Percentiles rank a stretch among this genome's conserved stretches.
These are phyloP conservation scores for Arthroderma sp. DNA, from an alignment of 2,329 filamentous ascomycete genomes.

Conservation along the genomic window DNA sequence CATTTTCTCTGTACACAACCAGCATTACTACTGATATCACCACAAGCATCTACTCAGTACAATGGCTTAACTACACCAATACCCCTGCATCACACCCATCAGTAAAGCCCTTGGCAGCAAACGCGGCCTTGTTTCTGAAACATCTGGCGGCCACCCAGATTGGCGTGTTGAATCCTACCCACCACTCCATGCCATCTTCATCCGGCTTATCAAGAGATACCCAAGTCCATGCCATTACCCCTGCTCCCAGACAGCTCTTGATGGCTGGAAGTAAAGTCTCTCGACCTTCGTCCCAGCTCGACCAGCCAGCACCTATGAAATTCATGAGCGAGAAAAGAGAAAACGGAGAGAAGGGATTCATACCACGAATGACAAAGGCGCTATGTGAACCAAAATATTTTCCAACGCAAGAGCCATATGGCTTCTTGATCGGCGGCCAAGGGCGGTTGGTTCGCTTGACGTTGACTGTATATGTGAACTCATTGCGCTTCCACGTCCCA, in stretches of 20 bases:
- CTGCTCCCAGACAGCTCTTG: constrained; percentile 16
- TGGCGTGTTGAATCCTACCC: constrained; percentile 17
- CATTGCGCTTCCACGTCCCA: constrained; percentile 20
- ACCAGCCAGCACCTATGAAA: constrained; percentile 19
- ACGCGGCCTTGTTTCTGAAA: constrained; percentile 18
- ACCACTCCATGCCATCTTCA: constrained; percentile 19
- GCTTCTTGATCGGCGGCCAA: constrained; percentile 17
- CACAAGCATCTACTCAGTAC: not conserved
- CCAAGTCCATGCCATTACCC: constrained; percentile 19
- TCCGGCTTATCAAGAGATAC: constrained; percentile 18
- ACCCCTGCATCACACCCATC: constrained; percentile 10
- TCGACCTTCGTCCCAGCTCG: constrained; percentile 19
- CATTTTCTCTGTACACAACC: not conserved
- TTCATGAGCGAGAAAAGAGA: too few relatives aligned
- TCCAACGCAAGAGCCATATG: constrained; percentile 17
- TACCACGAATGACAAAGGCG: too few relatives aligned
- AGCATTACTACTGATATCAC: not conserved
- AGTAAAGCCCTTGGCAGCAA: constrained; percentile 9
- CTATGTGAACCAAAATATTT: not conserved
- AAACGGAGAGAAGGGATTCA: too few relatives aligned
- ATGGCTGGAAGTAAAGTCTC: constrained; percentile 16
- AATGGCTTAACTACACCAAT: not conserved
- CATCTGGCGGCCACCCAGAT: constrained; percentile 16
- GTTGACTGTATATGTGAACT: constrained; percentile 20
- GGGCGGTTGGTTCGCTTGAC: constrained; percentile 15